Evolutionary conservation across 164 flowering plant species (phyloP).

Genomic region (Cinnamomum chago): DNA sequence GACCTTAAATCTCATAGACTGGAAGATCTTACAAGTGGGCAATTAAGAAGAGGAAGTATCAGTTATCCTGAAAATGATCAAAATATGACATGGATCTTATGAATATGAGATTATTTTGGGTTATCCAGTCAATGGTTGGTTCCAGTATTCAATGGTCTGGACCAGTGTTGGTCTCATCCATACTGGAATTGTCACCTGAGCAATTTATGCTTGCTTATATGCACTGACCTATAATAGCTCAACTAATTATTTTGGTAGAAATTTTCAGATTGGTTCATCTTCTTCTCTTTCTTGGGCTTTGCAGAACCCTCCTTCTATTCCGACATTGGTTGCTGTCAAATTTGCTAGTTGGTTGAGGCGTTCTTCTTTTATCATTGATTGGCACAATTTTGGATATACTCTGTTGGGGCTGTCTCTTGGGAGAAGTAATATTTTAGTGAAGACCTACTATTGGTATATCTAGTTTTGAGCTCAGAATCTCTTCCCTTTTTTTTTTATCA

Average conservation of each 20-base stretch:
- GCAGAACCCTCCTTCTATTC: constrained; percentile 98
- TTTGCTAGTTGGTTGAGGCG: constrained; percentile 79
- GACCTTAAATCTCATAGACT: too few relatives aligned
- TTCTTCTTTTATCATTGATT: constrained; percentile 69
- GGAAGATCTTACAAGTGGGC: too few relatives aligned
- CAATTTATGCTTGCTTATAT: too few relatives aligned
- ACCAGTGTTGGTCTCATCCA: too few relatives aligned
- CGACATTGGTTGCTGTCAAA: constrained; percentile 81
- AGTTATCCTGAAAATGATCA: too few relatives aligned
- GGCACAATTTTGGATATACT: constrained; percentile 98
- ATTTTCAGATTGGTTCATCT: neutral
- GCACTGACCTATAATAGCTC: too few relatives aligned
- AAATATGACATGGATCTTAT: too few relatives aligned
- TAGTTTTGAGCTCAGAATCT: constrained; percentile 1
- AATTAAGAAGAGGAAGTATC: too few relatives aligned
- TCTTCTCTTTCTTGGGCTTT: constrained; percentile 12
- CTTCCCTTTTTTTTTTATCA: neutral
- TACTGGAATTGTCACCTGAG: too few relatives aligned
- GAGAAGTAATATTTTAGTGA: constrained; percentile 67
- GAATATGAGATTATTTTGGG: too few relatives aligned
- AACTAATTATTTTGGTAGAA: neutral
- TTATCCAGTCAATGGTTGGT: too few relatives aligned
- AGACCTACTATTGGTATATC: constrained; percentile 67
- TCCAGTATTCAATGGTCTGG: too few relatives aligned
- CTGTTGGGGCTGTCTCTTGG: constrained; percentile 77